Evolutionary conservation across 73 alveolate genomes (phyloP), one percentile per base, ranked within the genome.

Genomic region (Blepharisma japonicum): DNA sequence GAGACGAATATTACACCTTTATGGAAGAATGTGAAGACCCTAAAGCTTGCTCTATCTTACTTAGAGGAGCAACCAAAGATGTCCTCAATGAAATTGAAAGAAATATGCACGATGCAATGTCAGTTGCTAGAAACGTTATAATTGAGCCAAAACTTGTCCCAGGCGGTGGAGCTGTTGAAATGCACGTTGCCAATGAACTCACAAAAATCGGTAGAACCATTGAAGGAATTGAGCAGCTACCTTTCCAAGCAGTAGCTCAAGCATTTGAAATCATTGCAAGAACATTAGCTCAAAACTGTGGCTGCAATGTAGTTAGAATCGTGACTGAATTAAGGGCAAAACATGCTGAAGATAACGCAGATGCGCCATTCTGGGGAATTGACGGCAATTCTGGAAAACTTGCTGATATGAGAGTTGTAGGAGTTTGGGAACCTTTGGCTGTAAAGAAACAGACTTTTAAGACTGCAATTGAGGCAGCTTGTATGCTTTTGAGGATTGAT

Each of bases 111-210:
- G 99, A 97, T 55, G 97, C 97, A 11, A 90, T 96, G 92, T 94
- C 96, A 48, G 99, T 97, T 6, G 98, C 99, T 14, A 89, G 99
- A 71, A 97, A 95, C 89, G 96, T 97, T 68, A 85, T 95, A 81
- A 82, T 92, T 39, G 97, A 97, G 78, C 99, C 99, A 56, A 92
- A 90, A 87, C 94, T 97, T 61, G 95, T 96, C 45, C 99, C 99
- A 21, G 99, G 99, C n/a, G 99, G 99, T 55, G 99, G 99, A 21
- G 99, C 99, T 18, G 92, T 95, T 55, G 99, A 97, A 81, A 97
- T 97, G 99, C 99, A 96, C 89, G 90, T 97, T 18, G 89, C 99
- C 8, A 93, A 86, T 51, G 81, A 95, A 86, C 87, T 97, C 74
- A 86, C 77, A 51, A 97, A 86, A 20, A 53, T 56, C 6, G 23